A percentile compares a stretch with the other conserved stretches of the same genome.
These are phyloP conservation scores for Blastobotrys elegans DNA, from an alignment of 1,139 yeast genomes.

Conservation along the genomic window DNA sequence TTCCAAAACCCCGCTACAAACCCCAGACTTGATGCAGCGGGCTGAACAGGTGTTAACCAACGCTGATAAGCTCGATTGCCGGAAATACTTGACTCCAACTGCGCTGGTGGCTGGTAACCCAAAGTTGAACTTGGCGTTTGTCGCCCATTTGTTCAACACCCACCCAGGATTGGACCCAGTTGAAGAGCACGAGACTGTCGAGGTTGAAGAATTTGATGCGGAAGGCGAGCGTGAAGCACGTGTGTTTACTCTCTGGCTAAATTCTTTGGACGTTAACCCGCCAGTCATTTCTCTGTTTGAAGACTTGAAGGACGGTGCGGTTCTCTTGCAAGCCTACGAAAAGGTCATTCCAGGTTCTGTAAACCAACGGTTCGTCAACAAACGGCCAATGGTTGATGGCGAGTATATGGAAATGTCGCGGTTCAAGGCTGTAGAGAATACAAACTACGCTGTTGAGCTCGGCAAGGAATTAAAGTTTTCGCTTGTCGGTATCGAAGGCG, in stretches of 20 bases:
- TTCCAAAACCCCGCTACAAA: conserved; percentile 75
- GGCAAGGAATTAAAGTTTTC: conserved; percentile 93
- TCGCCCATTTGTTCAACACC: conserved; percentile 93
- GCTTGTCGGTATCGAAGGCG: conserved; percentile 95
- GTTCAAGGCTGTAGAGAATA: conserved; percentile 92
- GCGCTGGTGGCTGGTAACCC: conserved; percentile 96
- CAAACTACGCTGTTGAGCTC: conserved; percentile 91
- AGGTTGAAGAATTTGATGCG: conserved; percentile 86
- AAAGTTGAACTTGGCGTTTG: conserved; percentile 91
- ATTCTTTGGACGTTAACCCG: conserved; percentile 93
- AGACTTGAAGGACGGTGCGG: conserved; percentile 90
- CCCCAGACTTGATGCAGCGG: conserved; percentile 62
- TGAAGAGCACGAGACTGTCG: conserved; percentile 85
- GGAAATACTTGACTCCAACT: conserved; percentile 91
- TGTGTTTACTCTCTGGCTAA: conserved; percentile 95
- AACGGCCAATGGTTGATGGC: conserved; percentile 62
- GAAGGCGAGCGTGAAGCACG: conserved; percentile 99
- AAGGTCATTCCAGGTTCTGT: conserved; percentile 94
- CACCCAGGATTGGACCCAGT: conserved; percentile 96
- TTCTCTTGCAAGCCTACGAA: conserved; percentile 86
- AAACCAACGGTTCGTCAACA: conserved; percentile 72
- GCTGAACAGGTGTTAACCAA: conserved; percentile 82
- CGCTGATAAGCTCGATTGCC: conserved; percentile 87
- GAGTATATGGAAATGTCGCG: conserved; percentile 58
- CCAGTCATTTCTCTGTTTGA: conserved; percentile 88